Conservation (phyloP, 768 basidiomycete genomes). For the Daedalea quercina region DNA sequence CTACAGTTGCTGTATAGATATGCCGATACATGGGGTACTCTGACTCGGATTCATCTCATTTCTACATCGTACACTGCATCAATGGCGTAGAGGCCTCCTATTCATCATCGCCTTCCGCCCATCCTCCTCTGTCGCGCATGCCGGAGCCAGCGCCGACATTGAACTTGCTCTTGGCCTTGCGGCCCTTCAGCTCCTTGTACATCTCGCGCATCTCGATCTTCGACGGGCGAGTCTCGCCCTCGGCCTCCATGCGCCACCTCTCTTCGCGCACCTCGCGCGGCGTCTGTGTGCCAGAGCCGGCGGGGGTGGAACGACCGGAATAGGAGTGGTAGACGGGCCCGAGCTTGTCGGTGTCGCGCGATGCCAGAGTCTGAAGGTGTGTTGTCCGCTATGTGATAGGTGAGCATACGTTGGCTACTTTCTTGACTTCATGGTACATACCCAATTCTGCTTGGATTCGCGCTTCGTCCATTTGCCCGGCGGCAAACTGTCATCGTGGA, state of each 20-base stretch:
- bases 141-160: slow-evolving; percentile 47
- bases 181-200: slow-evolving; percentile 86
- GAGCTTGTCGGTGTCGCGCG: slow-evolving; percentile 33
- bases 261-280: slow-evolving; percentile 77
- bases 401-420: background rate
- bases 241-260: slow-evolving; percentile 56
- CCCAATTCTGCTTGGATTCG: slow-evolving; percentile 95
- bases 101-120: background rate
- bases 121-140: background rate
- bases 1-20: no score
- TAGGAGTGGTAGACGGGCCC: slow-evolving; percentile 27
- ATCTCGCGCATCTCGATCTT: slow-evolving; percentile 86
- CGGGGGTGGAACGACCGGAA: slow-evolving; percentile 42
- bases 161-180: slow-evolving; percentile 70
- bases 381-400: slow-evolving; percentile 43
- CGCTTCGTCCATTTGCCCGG: slow-evolving; percentile 87
- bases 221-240: slow-evolving; percentile 46
- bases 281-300: slow-evolving; percentile 62
- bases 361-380: slow-evolving; percentile 33
- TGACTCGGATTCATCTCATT: no score
- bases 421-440: slow-evolving; percentile 22
- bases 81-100: background rate
- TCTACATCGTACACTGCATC: no score
- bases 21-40: no score
- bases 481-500: slow-evolving; percentile 72